Evolutionary conservation across 257 asterid species (phyloP).

Genomic region (Solanum tarapatanum): DNA sequence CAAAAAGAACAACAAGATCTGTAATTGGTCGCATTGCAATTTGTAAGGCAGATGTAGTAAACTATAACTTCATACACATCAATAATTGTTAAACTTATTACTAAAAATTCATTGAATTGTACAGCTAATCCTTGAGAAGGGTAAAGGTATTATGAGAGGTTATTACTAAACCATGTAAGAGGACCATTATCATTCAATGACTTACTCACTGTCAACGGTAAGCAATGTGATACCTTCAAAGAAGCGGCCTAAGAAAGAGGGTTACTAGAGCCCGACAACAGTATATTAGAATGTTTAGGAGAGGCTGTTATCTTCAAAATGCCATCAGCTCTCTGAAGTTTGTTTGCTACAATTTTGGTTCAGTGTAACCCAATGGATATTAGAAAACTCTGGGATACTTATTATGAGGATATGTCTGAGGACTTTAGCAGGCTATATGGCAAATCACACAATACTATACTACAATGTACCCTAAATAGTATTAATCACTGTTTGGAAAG

Average conservation of each 20-base stretch:
- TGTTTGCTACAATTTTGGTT: background rate
- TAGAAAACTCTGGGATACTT: background rate
- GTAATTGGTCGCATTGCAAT: background rate
- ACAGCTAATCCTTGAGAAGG: background rate
- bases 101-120: background rate
- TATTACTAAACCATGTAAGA: background rate
- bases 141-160: background rate
- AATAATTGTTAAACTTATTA: background rate
- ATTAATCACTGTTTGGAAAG: too few relatives aligned
- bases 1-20: background rate
- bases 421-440: background rate
- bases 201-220: background rate
- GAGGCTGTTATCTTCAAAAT: background rate
- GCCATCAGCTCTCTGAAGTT: background rate
- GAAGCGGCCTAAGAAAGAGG: background rate
- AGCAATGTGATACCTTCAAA: background rate
- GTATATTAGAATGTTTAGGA: background rate
- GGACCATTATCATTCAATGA: background rate
- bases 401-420: too few relatives aligned
- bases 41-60: background rate
- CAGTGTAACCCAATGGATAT: background rate
- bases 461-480: too few relatives aligned
- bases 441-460: too few relatives aligned
- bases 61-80: background rate
- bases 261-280: background rate